A percentile compares a stretch with the other conserved stretches of the same genome.
Evolutionary conservation across 2,329 filamentous ascomycete genomes (phyloP).

Genomic region (Phaeosphaeriaceae sp.): DNA sequence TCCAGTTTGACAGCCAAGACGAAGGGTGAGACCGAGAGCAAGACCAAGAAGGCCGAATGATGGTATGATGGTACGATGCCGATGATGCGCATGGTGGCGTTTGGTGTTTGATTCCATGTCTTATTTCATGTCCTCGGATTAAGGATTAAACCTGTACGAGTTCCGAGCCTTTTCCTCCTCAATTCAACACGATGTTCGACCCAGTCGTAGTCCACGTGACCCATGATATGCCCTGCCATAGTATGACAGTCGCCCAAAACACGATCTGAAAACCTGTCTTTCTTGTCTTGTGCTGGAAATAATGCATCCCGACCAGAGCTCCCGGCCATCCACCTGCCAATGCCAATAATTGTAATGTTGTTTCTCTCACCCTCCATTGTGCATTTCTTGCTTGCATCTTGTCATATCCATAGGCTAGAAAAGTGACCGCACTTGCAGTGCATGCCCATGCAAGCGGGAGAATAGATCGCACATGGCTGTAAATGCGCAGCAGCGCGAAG

Average conservation of each 20-base stretch:
- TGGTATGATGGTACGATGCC: constrained; percentile 6
- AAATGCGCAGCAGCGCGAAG: constrained; percentile 56
- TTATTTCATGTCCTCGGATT: not conserved
- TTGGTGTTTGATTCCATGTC: not conserved
- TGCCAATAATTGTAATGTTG: constrained; percentile 36
- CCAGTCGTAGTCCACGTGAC: constrained; percentile 19
- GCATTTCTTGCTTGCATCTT: constrained; percentile 43
- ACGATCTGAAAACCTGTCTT: constrained; percentile 36
- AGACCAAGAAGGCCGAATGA: constrained; percentile 14
- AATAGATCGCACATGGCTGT: constrained; percentile 18
- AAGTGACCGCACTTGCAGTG: constrained; percentile 31
- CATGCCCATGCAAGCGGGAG: constrained; percentile 25
- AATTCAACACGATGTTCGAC: constrained; percentile 6
- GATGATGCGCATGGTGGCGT: not conserved
- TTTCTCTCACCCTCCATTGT: constrained; percentile 42
- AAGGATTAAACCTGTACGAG: not conserved
- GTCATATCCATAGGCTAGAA: constrained; percentile 44
- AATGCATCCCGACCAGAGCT: constrained; percentile 42
- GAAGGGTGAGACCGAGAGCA: constrained; percentile 13
- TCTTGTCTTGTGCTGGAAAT: constrained; percentile 46
- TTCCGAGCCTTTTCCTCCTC: not conserved
- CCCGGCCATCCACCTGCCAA: constrained; percentile 45
- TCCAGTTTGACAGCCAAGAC: constrained; percentile 22
- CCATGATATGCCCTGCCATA: constrained; percentile 38
- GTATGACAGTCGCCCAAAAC: constrained; percentile 42